phyloP scores from a whole-genome alignment of 805 yeast species.

The Schwanniomyces vanrijiae region DNA sequence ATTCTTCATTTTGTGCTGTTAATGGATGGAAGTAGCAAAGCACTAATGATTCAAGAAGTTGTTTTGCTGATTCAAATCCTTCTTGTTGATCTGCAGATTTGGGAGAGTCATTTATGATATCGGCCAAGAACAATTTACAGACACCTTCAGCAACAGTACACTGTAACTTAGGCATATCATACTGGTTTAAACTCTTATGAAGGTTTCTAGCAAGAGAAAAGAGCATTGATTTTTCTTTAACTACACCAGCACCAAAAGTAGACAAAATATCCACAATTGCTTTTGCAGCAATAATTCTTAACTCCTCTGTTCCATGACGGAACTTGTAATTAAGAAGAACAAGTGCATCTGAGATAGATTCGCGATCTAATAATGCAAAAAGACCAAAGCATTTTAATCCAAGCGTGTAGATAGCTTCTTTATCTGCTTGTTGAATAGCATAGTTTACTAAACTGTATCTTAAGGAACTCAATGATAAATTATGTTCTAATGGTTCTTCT shows the following conservation, averaged over 20 bases:
- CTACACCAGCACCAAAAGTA: slow-evolving; percentile 67
- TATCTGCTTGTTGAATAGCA: slow-evolving; percentile 53
- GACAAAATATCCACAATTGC: slow-evolving; percentile 78
- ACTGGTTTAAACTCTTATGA: slow-evolving; percentile 60
- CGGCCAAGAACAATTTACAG: slow-evolving; percentile 78
- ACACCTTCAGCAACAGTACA: slow-evolving; percentile 83
- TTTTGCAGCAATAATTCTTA: slow-evolving; percentile 63
- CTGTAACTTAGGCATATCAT: slow-evolving; percentile 64
- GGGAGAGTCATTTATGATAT: slow-evolving; percentile 67
- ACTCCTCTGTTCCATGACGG: slow-evolving; percentile 61
- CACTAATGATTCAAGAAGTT: slow-evolving; percentile 65
- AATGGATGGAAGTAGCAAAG: slow-evolving; percentile 74
- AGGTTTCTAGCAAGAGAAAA: slow-evolving; percentile 67
- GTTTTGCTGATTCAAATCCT: slow-evolving; percentile 28
- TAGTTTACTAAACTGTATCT: slow-evolving; percentile 78
- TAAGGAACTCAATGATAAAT: slow-evolving; percentile 64
- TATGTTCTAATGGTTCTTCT: slow-evolving; percentile 62
- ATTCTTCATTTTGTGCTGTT: slow-evolving; percentile 59
- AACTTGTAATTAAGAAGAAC: slow-evolving; percentile 69
- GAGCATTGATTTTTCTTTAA: slow-evolving; percentile 53
- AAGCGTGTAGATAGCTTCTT: slow-evolving; percentile 54
- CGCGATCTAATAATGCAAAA: slow-evolving; percentile 67
- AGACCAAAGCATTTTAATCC: slow-evolving; percentile 80
- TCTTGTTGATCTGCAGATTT: slow-evolving; percentile 14
- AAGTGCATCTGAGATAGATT: slow-evolving; percentile 61